Evolutionary conservation across 768 basidiomycete genomes (phyloP), one percentile per base, ranked within the genome.

Genomic region (Termitomyces heimii): DNA sequence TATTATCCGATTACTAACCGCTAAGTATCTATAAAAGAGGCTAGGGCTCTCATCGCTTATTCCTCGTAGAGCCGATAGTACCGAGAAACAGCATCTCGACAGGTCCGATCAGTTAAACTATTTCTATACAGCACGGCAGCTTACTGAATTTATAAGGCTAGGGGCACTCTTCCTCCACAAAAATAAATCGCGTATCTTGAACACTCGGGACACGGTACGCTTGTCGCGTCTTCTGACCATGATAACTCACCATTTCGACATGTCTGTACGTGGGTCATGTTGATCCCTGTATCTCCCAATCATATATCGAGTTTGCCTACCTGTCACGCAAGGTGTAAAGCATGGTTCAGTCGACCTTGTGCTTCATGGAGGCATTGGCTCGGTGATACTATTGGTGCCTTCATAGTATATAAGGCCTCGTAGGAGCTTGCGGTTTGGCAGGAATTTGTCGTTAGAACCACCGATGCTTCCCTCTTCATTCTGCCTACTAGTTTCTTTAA

Each of bases 1-100:
- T 53, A 56, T 56, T 54, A 46, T 56, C 59, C 59, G 59, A 60
- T 31, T 26, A 56, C 59, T 45, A 32, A 16, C 59, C 59, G 55
- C 10, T 16, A 26, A 32, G 9, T 50, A 46, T 16, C 55, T n/a
- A 53, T 44, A 60, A 53, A 54, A 53, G 59, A 49, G 51, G 13
- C 26, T n/a, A 7, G 16, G 9, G 16, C 18, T 60, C 59, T 35
- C 59, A 56, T 55, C 55, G 43, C n/a, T 39, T 16, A 13, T 20
- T 50, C 51, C 42, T 43, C 42, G 28, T 34, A 24, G 14, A n/a
- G 22, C 46, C 52, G 59, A 49, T 10, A 34, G 18, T 7, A 31
- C 44, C 52, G 49, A 45, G 12, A 29, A 56, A 47, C 22, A 48
- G 24, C 43, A 56, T 60, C 43, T 51, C 31, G 35, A 12, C 9